Evolutionary conservation across 805 yeast genomes (phyloP).

Genomic region (Candida xyloterini): DNA sequence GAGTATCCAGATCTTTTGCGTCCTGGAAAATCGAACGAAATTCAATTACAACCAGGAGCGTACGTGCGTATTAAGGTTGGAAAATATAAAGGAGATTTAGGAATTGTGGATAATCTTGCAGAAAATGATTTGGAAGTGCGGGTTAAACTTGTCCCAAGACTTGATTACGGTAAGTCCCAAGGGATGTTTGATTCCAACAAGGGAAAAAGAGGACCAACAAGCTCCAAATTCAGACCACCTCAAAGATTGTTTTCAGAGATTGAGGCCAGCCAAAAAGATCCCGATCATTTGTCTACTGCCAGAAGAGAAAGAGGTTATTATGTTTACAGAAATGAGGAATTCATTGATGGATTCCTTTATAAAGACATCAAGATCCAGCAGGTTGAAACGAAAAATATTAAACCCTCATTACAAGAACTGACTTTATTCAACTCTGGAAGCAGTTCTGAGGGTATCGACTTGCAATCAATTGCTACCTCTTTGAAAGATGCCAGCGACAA

Average conservation of each 20-base stretch:
- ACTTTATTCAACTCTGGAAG: slow-evolving; percentile 74
- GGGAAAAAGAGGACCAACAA: slow-evolving; percentile 44
- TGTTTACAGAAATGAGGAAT: slow-evolving; percentile 83
- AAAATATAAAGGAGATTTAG: slow-evolving; percentile 88
- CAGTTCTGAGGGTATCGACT: slow-evolving; percentile 83
- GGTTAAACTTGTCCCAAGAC: slow-evolving; percentile 86
- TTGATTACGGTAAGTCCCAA: slow-evolving; percentile 76
- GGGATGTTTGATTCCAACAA: slow-evolving; percentile 24
- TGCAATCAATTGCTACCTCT: slow-evolving; percentile 83
- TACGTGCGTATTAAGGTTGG: slow-evolving; percentile 91
- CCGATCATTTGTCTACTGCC: slow-evolving; percentile 58
- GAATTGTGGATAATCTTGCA: slow-evolving; percentile 86
- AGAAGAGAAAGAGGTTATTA: slow-evolving; percentile 62
- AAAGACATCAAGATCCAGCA: slow-evolving; percentile 84
- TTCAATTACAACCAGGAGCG: slow-evolving; percentile 85
- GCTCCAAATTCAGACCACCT: slow-evolving; percentile 71
- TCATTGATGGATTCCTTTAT: slow-evolving; percentile 79
- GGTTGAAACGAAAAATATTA: slow-evolving; percentile 73
- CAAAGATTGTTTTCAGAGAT: slow-evolving; percentile 83
- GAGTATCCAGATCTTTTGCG: slow-evolving; percentile 92
- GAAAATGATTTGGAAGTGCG: slow-evolving; percentile 96
- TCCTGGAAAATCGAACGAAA: slow-evolving; percentile 84
- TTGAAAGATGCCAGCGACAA: slow-evolving; percentile 61
- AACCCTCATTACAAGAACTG: slow-evolving; percentile 85
- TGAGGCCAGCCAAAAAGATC: slow-evolving; percentile 85